These are phyloP conservation scores for Chrysoporthe puriensis DNA, from an alignment of 2,329 filamentous ascomycete species.

Conservation along the genomic window DNA sequence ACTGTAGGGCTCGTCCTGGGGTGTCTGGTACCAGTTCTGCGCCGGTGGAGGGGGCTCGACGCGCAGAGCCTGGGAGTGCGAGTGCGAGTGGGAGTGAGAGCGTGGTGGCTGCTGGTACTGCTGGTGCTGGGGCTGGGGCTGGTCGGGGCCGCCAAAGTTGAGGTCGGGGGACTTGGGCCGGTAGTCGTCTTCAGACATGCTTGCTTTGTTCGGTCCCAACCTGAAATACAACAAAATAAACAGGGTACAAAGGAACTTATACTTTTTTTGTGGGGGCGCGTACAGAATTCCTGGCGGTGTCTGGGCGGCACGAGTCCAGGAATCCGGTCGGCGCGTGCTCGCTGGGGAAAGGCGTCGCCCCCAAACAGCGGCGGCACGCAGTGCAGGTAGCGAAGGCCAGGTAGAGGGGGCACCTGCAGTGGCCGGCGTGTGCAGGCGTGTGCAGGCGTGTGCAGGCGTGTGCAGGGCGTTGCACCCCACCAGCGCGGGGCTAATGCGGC, in stretches of 20 bases:
- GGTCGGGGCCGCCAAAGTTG: slow-evolving; percentile 23
- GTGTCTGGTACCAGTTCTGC: slow-evolving; percentile 25
- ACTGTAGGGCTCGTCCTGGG: slow-evolving; percentile 22
- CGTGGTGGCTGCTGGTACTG: not conserved
- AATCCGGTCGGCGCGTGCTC: not conserved
- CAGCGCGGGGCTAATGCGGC: slow-evolving; percentile 2
- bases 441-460: no score
- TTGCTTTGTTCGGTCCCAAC: slow-evolving; percentile 13
- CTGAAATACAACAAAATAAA: slow-evolving; percentile 2
- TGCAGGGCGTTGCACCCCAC: not conserved
- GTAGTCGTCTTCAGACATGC: slow-evolving; percentile 45
- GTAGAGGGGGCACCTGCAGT: slow-evolving; percentile 1
- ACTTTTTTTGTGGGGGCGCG: slow-evolving; percentile 15
- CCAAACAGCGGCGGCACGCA: not conserved
- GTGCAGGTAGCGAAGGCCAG: not conserved
- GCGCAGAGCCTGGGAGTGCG: slow-evolving; percentile 8
- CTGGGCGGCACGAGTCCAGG: not conserved
- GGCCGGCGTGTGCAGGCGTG: no score
- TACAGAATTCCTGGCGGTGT: slow-evolving; percentile 1
- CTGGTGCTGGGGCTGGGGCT: slow-evolving; percentile 31
- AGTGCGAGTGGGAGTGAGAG: not conserved
- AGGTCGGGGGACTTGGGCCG: slow-evolving; percentile 63
- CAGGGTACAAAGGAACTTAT: slow-evolving; percentile 1
- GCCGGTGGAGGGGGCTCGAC: slow-evolving; percentile 20
- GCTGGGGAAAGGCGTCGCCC: not conserved